These are phyloP conservation scores for Striga asiatica DNA, from an alignment of 257 asterid genomes.

Conservation along the genomic window DNA sequence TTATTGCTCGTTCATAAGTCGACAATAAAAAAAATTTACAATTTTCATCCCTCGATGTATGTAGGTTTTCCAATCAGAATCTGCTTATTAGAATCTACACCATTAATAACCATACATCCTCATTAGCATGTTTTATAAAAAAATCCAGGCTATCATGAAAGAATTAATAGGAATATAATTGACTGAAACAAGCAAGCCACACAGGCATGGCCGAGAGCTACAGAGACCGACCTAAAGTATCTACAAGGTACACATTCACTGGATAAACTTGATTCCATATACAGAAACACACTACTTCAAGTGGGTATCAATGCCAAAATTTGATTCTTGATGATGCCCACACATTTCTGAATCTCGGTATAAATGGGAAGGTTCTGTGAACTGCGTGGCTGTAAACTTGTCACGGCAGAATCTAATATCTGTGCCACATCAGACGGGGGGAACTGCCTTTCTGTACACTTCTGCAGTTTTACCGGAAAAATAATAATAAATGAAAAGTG, in stretches of 20 bases:
- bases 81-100: too few relatives aligned
- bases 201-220: not conserved
- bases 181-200: too few relatives aligned
- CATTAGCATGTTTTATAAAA: too few relatives aligned
- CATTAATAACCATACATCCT: too few relatives aligned
- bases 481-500: not conserved
- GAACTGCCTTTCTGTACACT: constrained; percentile 87
- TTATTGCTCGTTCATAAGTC: too few relatives aligned
- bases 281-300: constrained; percentile 17
- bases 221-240: constrained; percentile 21
- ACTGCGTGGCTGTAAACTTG: constrained; percentile 72
- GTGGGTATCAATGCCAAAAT: constrained; percentile 88
- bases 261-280: not conserved
- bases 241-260: constrained; percentile 19
- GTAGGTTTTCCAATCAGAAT: too few relatives aligned
- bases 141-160: too few relatives aligned
- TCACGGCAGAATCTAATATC: constrained; percentile 79
- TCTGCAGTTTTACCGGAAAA: constrained; percentile 34
- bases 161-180: too few relatives aligned
- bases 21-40: too few relatives aligned
- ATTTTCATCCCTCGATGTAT: too few relatives aligned
- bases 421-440: constrained; percentile 90
- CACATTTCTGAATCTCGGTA: constrained; percentile 83
- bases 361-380: constrained; percentile 67
- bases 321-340: constrained; percentile 93